phyloP scores from a whole-genome alignment of 495 filamentous ascomycete genomes.

The Apodospora peruviana region DNA sequence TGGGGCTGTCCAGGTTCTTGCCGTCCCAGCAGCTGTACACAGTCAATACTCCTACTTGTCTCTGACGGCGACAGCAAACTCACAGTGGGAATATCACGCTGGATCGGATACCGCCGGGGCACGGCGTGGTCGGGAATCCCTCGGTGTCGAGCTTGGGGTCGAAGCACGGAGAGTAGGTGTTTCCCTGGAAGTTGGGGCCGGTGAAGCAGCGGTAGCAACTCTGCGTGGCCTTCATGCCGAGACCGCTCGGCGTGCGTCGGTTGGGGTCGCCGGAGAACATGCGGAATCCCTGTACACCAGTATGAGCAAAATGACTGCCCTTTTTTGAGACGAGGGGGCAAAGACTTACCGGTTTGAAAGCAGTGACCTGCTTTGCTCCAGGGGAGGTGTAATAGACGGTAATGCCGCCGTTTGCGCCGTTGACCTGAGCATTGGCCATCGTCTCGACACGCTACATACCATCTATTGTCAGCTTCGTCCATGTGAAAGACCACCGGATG shows the following conservation, averaged over 20 bases:
- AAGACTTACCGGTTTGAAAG: constrained; percentile 45
- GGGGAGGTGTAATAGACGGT: constrained; percentile 25
- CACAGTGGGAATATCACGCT: constrained; percentile 47
- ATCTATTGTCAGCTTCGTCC: no score
- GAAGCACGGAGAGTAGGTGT: constrained; percentile 32
- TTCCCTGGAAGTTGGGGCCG: constrained; percentile 41
- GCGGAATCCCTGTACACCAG: constrained; percentile 37
- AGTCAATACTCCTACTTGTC: neutral
- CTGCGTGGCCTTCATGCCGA: constrained; percentile 25
- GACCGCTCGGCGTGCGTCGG: constrained; percentile 23
- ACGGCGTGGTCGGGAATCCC: constrained; percentile 30
- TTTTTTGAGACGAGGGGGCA: no score
- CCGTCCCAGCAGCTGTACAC: constrained; percentile 48
- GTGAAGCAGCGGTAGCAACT: constrained; percentile 44
- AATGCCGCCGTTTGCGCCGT: constrained; percentile 18
- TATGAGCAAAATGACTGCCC: no score
- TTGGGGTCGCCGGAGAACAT: constrained; percentile 44
- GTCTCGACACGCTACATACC: constrained; percentile 39
- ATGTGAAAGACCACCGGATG: no score
- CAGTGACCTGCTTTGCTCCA: constrained; percentile 37
- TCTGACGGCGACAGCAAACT: neutral
- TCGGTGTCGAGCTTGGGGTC: constrained; percentile 35
- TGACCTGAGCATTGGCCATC: constrained; percentile 19
- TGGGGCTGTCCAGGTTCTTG: constrained; percentile 44
- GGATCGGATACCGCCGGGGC: constrained; percentile 42